Base-by-base conservation (phyloP, 495 filamentous ascomycete species). In the Chaetomidium leptoderma region DNA sequence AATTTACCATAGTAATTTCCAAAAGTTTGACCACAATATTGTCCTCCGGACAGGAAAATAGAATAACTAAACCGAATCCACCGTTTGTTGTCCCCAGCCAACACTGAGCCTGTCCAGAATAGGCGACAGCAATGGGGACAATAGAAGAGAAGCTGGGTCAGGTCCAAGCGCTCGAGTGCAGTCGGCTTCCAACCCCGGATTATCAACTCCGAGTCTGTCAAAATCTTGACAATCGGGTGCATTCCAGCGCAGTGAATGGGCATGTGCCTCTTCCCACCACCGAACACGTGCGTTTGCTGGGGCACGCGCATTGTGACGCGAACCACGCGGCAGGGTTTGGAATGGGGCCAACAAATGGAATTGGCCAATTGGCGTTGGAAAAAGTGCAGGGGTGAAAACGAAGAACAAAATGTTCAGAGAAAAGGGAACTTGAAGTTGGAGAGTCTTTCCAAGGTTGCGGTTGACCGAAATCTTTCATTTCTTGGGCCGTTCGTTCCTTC, bases 261-360 rank as follows among this genome's bases (percentile, higher is more conserved):
- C n/a, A n/a, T n/a, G n/a, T n/a, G n/a, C n/a, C n/a, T n/a, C n/a
- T n/a, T 23, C 19, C 8, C 42, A 47, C 8, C 24, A 5, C 26
- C 6, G 1, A 46, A 29, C 5, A 24, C 11, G 24, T n/a, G 33
- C 30, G 33, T 11, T 2, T 50, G 45, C 30, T 21, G 4, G 3
- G 21, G 13, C 19, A 14, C 32, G 19, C 32, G 35, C 21, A 42
- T 53, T 43, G 50, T 39, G 50, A 53, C 50, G 50, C 16, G 49
- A n/a, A n/a, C n/a, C n/a, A 17, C 29, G 32, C 5, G 17, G 30
- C 33, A 21, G 17, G 47, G 32, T 2, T 14, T 1, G n/a, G 9
- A 26, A 21, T 42, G 2, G 37, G 24, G 26, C 16, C 24, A 53
- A 42, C 26, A 43, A 9, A 26, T 0, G 16, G 37, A 19, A 53